Evolutionary conservation across 257 asterid species (phyloP).

Genomic region (Przewalskia tangutica): DNA sequence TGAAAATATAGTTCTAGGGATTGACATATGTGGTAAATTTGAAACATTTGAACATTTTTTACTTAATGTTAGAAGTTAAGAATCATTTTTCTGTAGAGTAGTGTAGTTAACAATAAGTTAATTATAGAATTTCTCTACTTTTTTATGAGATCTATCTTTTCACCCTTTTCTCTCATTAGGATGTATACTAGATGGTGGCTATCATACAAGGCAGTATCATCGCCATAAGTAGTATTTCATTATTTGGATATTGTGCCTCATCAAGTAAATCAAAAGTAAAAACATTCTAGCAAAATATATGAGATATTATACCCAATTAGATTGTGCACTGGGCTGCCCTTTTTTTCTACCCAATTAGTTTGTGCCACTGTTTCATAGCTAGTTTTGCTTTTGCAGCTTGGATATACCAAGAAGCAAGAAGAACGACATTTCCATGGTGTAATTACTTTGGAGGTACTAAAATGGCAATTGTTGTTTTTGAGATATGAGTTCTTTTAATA

Average conservation of each 20-base stretch:
- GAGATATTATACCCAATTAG: neutral
- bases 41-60: neutral
- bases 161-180: neutral
- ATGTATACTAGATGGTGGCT: neutral
- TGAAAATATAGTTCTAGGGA: neutral
- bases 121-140: neutral
- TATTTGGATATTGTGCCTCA: neutral
- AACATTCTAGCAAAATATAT: neutral
- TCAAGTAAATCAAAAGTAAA: neutral
- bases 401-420: conserved; percentile 95
- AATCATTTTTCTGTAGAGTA: neutral
- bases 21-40: neutral
- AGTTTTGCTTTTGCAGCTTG: conserved; percentile 53
- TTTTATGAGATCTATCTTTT: neutral
- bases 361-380: neutral
- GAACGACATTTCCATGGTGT: conserved; percentile 93
- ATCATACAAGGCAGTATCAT: neutral
- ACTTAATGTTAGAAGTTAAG: neutral
- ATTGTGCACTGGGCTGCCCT: neutral
- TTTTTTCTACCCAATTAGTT: neutral
- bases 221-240: neutral
- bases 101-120: neutral
- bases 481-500: neutral
- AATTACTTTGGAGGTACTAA: conserved; percentile 75
- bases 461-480: neutral